These are phyloP conservation scores for Talaromyces sp. DNA, from an alignment of 2,329 filamentous ascomycete species.

Conservation along the genomic window DNA sequence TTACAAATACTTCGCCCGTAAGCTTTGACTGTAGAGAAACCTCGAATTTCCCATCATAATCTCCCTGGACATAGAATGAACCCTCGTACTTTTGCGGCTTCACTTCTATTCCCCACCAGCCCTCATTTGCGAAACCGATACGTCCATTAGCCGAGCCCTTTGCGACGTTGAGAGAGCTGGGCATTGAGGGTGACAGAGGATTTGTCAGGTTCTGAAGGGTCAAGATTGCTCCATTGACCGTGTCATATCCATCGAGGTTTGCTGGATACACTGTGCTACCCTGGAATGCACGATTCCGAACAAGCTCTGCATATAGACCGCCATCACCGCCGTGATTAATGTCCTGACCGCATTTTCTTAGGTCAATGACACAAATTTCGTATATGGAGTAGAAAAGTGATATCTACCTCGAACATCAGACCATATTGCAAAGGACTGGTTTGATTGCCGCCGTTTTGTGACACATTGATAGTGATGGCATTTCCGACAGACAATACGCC, in stretches of 20 bases:
- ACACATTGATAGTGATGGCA: conserved; percentile 12
- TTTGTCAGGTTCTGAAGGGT: not conserved
- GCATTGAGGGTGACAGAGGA: not conserved
- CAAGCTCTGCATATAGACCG: conserved; percentile 68
- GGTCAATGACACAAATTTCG: no score
- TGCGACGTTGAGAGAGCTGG: conserved; percentile 24
- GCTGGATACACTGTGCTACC: conserved; percentile 24
- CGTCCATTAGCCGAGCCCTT: conserved; percentile 26
- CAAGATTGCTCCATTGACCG: not conserved
- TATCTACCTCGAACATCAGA: conserved; percentile 41
- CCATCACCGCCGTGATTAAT: conserved; percentile 62
- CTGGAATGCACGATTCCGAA: conserved; percentile 70
- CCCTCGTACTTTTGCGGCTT: conserved; percentile 26
- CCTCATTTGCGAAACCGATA: conserved; percentile 47
- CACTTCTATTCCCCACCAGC: conserved; percentile 32
- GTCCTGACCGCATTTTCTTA: not conserved
- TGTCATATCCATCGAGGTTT: not conserved
- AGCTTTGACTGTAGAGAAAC: not conserved
- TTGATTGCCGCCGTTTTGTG: conserved; percentile 35
- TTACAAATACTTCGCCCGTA: not conserved
- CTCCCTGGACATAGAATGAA: conserved; percentile 29
- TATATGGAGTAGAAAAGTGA: not conserved
- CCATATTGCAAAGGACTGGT: conserved; percentile 41
- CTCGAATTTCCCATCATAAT: not conserved
- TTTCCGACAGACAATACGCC: not conserved